Conservation (phyloP, 2,329 filamentous ascomycete species). For the Fusarium hainanense region DNA sequence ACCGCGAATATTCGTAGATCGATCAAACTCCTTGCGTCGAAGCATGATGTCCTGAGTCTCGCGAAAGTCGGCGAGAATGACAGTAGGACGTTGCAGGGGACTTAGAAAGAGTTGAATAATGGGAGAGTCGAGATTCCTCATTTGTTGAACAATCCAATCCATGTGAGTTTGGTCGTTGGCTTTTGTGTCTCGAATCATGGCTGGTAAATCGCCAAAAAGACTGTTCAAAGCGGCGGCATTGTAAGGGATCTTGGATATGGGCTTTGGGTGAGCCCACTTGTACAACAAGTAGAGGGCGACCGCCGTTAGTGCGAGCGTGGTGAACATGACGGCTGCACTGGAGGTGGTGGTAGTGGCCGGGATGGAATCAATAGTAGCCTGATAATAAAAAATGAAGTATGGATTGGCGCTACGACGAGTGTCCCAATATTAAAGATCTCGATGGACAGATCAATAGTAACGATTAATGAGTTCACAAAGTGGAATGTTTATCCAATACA, state of each 20-base stretch:
- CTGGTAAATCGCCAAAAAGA: not conserved
- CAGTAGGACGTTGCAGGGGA: fast-evolving
- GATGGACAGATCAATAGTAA: not conserved
- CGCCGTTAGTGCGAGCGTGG: fast-evolving
- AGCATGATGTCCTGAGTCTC: not conserved
- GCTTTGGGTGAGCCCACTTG: not conserved
- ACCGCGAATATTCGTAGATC: not conserved
- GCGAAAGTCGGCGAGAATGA: not conserved
- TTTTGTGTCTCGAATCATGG: not conserved
- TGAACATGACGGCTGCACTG: not conserved
- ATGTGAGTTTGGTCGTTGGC: not conserved
- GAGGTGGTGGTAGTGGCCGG: no score
- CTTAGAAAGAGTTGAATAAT: not conserved
- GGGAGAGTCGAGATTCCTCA: not conserved
- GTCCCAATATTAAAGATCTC: fast-evolving
- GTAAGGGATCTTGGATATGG: not conserved
- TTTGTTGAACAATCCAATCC: not conserved
- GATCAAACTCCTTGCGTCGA: not conserved
- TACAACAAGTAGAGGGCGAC: not conserved
- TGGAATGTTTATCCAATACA: not conserved
- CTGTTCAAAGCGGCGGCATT: not conserved
- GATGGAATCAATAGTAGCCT: no score
- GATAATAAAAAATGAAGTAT: fast-evolving
- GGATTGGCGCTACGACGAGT: not conserved
- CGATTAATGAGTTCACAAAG: not conserved